Base-by-base conservation (phyloP, 352 stramenopile genomes). In the Globisporangium takayamanum region DNA sequence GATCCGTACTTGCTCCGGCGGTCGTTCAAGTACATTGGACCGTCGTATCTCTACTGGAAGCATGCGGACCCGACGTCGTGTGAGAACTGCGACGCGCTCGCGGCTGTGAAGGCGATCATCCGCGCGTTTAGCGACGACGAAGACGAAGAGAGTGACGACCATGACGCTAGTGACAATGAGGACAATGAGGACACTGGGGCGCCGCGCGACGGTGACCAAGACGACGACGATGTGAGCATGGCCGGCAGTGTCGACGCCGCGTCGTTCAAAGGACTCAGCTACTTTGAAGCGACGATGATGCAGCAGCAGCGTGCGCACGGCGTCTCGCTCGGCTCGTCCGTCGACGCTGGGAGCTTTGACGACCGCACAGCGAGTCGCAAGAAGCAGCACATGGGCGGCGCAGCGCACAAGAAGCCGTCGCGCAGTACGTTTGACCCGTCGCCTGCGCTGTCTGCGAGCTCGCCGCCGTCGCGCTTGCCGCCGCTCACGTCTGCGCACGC, bases 11-110 rank as follows among this genome's bases (percentile, higher is more conserved):
- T 99, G 41, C 68, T 99, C 30, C 79, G 94, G 20, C 82, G 85
- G 36, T 98, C 94, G 22, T 97, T 97, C 67, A 76, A 71, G 26
- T 97, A 89, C 65, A 92, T 99, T 51, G 88, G 94, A 5, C 85
- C 87, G 39, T 81, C 96, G 56, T 99, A 98, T 67, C 70, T 96
- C 54, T 96, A 97, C 70, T 99, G 96, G 96, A 92, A 96, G 67
- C 82, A 94, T 52, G 84, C 79, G 25, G 84, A 94, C 49, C 84
- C 84, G 46, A 89, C 74, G 4, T 87, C 76, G 20, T 80, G 72
- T 55, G 80, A 88, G 45, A 92, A 94, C 58, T 70, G 63, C 22
- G 74, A 89, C 8, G 64, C 77, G 28, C 61, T 92, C n/a, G 69
- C 80, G 53, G 67, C 67, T 22, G 74, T 90, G 8, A 87, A 89